Evolutionary conservation across 306 rosid genomes (phyloP), one percentile per base, ranked within the genome.

Genomic region (Pyrus betulifolia): DNA sequence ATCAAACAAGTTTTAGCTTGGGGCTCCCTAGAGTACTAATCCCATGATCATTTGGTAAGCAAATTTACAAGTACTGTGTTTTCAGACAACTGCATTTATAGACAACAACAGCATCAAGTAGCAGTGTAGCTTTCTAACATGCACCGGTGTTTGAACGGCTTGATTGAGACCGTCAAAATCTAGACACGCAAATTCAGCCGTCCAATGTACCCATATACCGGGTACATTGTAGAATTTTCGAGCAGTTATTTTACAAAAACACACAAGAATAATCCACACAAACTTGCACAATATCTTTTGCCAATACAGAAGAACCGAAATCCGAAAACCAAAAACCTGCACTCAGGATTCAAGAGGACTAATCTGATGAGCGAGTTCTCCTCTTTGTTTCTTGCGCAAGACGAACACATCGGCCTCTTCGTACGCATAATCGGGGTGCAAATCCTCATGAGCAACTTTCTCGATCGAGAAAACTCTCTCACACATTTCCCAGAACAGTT

Each of bases 331-430:
- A 3, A 30, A 23, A 73, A 73, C 76, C 35, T 72, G 52, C 67
- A 27, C 17, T 62, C 67, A 62, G 33, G 66, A 25, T 27, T 60
- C 65, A 10, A 14, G 25, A 13, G 70, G 14, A 62, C 40, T 12
- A 27, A 28, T 1, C 10, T 3, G 15, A 6, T 11, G 11, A 73
- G 40, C 25, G 25, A 40, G 25, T 11, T 38, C 23, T 74, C 17
- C 45, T 76, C 72, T 52, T 85, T 87, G 67, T 81, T 85, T 91
- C 87, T 91, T 93, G 79, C 86, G 82, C 82, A 93, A 63, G 1
- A 91, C 15, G 79, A 49, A 94, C 27, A 94, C 91, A 57, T 89
- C 83, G 6, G 97, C 15, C 84, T 94, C 97, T 81, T 94, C 97
- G 23, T 84, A 91, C 0, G 97, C 95, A 63, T 90, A 94, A 3